A percentile compares a stretch with the other conserved stretches of the same genome.
phyloP scores from a whole-genome alignment of 2,329 filamentous ascomycete species.

The Fusarium transvaalense region DNA sequence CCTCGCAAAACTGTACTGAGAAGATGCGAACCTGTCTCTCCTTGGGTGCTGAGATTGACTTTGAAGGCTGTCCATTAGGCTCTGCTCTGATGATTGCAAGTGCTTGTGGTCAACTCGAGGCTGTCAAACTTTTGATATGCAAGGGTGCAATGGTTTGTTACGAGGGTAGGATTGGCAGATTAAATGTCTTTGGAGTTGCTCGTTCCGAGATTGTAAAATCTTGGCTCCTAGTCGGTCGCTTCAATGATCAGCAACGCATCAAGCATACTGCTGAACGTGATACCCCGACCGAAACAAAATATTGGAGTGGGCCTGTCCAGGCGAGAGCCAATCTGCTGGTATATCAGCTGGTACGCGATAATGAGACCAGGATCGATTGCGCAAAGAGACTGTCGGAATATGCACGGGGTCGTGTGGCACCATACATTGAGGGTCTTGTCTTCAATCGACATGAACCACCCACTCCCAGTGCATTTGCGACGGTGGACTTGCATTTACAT shows the following conservation, averaged over 20 bases:
- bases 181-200: background rate
- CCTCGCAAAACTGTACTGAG: background rate
- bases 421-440: background rate
- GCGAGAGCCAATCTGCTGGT: background rate
- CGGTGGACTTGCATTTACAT: too few species aligned
- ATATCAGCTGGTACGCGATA: background rate
- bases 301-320: background rate
- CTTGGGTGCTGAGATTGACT: background rate
- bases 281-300: background rate
- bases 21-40: background rate
- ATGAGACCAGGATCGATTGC: background rate
- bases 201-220: rapidly evolving
- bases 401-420: background rate
- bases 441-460: too few species aligned
- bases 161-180: rapidly evolving
- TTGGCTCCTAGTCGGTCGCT: background rate
- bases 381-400: background rate
- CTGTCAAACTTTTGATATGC: rapidly evolving
- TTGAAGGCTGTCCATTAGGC: background rate
- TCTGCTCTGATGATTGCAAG: background rate
- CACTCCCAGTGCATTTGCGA: rapidly evolving
- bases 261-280: background rate
- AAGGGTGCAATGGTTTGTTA: background rate
- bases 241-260: background rate
- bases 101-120: background rate